These are phyloP conservation scores for Phytophthora melonis DNA, from an alignment of 352 stramenopile genomes.

Conservation along the genomic window DNA sequence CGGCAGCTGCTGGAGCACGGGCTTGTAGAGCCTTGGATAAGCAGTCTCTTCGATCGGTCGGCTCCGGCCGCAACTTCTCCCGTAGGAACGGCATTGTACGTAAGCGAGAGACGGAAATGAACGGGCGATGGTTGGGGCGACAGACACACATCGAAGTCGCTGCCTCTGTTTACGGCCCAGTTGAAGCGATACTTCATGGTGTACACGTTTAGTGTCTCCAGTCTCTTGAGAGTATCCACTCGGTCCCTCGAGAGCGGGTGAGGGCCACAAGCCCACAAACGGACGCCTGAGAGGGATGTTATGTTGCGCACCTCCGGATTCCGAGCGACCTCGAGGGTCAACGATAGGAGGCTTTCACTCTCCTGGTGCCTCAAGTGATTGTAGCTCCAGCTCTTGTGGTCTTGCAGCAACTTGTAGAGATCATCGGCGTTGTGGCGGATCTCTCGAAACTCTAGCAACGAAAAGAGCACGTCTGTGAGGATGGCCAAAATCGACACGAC, in stretches of 20 bases:
- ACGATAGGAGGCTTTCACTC: not conserved
- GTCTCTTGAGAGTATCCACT: not conserved
- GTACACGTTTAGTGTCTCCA: too few species aligned
- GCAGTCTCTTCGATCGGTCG: too few species aligned
- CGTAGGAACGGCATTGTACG: too few species aligned
- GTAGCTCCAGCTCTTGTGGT: not conserved
- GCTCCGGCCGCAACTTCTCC: too few species aligned
- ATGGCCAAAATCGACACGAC: conserved; percentile 13
- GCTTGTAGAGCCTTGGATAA: too few species aligned
- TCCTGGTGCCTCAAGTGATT: not conserved
- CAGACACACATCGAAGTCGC: too few species aligned
- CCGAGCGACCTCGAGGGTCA: not conserved
- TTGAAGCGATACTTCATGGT: too few species aligned
- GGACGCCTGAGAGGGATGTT: not conserved
- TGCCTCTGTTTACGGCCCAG: too few species aligned
- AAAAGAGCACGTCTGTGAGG: not conserved
- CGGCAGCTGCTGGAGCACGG: too few species aligned
- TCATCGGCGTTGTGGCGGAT: conserved; percentile 4
- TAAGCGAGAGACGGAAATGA: too few species aligned
- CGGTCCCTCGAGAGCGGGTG: not conserved
- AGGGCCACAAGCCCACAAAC: conserved; percentile 6
- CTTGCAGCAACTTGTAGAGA: not conserved
- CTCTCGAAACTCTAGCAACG: conserved; percentile 10
- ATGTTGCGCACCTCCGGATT: not conserved
- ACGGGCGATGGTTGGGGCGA: too few species aligned